These are phyloP conservation scores for Colletotrichum viniferum DNA, from an alignment of 2,329 filamentous ascomycete genomes.

Conservation along the genomic window DNA sequence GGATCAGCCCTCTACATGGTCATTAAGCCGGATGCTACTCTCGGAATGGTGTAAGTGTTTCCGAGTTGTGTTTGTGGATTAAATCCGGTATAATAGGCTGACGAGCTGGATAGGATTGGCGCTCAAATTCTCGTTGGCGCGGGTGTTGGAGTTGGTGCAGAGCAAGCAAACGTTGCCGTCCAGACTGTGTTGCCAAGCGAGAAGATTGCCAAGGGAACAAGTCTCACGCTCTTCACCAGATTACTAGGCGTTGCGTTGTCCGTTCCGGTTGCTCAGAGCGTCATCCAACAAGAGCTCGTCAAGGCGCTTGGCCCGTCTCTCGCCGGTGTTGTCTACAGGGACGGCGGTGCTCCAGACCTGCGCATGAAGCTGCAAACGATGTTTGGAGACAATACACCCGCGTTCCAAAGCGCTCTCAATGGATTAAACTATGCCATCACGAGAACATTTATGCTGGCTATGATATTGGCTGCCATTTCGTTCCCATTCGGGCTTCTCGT, in stretches of 20 bases:
- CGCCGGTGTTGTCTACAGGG: background rate
- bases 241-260: background rate
- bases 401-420: background rate
- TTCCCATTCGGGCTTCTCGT: slow-evolving; percentile 53
- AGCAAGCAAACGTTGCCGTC: slow-evolving; percentile 48
- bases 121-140: slow-evolving; percentile 47
- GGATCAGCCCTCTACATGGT: background rate
- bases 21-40: background rate
- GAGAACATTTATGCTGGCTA: background rate
- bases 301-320: background rate
- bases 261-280: background rate
- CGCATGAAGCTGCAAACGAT: background rate
- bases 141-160: slow-evolving; percentile 46
- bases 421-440: background rate
- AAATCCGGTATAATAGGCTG: background rate
- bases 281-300: background rate
- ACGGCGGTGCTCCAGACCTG: background rate
- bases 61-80: background rate
- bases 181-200: slow-evolving; percentile 46
- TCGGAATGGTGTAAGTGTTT: background rate
- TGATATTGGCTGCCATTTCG: slow-evolving; percentile 49
- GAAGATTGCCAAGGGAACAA: slow-evolving; percentile 41
- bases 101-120: slow-evolving; percentile 35
- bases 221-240: background rate
- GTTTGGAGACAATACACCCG: background rate